These are phyloP conservation scores for Lentinula raphanica DNA, from an alignment of 768 basidiomycete genomes.

Conservation along the genomic window DNA sequence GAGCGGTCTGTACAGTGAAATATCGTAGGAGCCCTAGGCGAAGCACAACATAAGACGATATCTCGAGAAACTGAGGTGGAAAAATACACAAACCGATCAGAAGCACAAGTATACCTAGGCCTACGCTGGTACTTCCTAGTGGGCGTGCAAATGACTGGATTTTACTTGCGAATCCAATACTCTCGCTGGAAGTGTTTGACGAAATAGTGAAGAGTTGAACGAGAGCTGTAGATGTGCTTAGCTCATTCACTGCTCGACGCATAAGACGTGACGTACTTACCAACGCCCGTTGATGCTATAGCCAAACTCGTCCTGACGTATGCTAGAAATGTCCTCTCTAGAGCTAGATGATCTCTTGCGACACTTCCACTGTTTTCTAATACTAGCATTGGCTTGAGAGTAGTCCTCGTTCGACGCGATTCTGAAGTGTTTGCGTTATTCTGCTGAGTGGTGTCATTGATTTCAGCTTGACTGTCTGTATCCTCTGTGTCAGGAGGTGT, in stretches of 20 bases:
- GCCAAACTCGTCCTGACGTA: slow-evolving; percentile 49
- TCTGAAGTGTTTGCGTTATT: not conserved
- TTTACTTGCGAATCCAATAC: not conserved
- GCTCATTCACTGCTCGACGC: not conserved
- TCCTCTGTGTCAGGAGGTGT: not conserved
- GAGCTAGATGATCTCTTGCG: slow-evolving; percentile 49
- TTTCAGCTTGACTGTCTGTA: not conserved
- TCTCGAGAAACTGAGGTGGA: not conserved
- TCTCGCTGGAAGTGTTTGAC: not conserved
- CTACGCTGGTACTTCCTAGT: not conserved
- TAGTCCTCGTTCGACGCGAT: not conserved
- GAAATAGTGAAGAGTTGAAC: slow-evolving; percentile 7
- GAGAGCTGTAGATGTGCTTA: not conserved
- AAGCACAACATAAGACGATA: not conserved
- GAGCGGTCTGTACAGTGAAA: not conserved
- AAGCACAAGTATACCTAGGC: not conserved
- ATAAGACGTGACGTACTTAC: not conserved
- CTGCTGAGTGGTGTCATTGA: not conserved
- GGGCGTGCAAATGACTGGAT: not conserved
- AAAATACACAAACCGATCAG: not conserved
- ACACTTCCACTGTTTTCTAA: slow-evolving; percentile 48
- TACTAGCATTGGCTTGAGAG: slow-evolving; percentile 10
- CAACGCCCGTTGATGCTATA: slow-evolving; percentile 48
- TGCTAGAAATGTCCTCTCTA: slow-evolving; percentile 49
- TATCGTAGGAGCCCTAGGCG: slow-evolving; percentile 1